These are phyloP conservation scores for Prinsepia uniflora DNA, from an alignment of 306 rosid genomes.

Conservation along the genomic window DNA sequence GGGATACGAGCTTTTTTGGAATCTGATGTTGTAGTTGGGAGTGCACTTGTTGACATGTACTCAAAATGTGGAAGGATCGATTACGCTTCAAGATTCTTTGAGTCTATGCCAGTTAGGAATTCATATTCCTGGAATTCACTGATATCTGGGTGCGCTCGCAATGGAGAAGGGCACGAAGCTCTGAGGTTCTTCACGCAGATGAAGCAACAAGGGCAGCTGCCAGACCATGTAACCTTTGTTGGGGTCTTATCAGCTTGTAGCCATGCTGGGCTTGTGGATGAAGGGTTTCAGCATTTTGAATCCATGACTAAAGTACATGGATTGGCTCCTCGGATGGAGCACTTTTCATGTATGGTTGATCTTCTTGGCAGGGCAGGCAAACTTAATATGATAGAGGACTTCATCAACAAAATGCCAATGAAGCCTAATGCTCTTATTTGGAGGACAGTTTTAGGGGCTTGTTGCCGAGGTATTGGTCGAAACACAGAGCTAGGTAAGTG, in stretches of 20 bases:
- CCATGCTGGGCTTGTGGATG: constrained; percentile 78
- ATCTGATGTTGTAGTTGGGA: constrained; percentile 76
- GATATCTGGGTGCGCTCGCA: constrained; percentile 89
- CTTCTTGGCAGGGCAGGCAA: constrained; percentile 84
- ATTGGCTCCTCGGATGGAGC: constrained; percentile 71
- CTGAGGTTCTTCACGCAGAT: constrained; percentile 60
- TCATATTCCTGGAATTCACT: constrained; percentile 89
- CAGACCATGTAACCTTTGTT: constrained; percentile 91
- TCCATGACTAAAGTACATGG: constrained; percentile 58
- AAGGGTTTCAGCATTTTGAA: constrained; percentile 66
- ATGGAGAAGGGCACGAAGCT: constrained; percentile 72
- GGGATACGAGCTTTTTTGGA: constrained; percentile 73
- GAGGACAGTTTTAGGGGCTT: constrained; percentile 91
- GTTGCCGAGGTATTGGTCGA: constrained; percentile 60
- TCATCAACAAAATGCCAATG: constrained; percentile 68
- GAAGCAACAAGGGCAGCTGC: constrained; percentile 58
- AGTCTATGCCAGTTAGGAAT: constrained; percentile 69
- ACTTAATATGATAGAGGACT: constrained; percentile 60
- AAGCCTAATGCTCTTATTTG: constrained; percentile 75
- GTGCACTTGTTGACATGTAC: constrained; percentile 90
- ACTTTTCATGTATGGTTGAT: constrained; percentile 89
- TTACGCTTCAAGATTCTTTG: constrained; percentile 85
- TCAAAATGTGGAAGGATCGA: constrained; percentile 84
- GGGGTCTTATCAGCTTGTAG: constrained; percentile 91
- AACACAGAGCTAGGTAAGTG: constrained; percentile 63